Evolutionary conservation across 2,329 filamentous ascomycete genomes (phyloP), one percentile per base, ranked within the genome.

Genomic region (Beauveria medogensis): DNA sequence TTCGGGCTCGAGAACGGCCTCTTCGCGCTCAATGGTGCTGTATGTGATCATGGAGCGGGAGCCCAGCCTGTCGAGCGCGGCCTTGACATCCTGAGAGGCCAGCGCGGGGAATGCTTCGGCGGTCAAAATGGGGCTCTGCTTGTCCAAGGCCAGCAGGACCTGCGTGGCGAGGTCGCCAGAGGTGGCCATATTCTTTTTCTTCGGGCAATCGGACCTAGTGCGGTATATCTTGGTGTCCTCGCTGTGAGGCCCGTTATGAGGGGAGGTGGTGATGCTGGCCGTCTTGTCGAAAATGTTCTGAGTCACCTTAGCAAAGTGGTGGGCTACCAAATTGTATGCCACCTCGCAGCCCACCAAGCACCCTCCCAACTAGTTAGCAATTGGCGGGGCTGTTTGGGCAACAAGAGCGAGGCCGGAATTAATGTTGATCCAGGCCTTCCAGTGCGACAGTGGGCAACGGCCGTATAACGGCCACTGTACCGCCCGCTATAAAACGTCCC

Each of bases 11-110:
- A 97, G 78, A 41, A 87, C 69, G 16, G 88, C 83, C 69, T 92
- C 85, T 72, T 97, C 91, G 57, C 82, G 81, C 67, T 97, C 92
- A 63, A 91, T 82, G 52, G 90, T 88, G 68, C 95, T 86, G 75
- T 96, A 97, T 66, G 82, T 80, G 65, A 97, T 80, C 91, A 97
- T 97, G 55, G 86, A 87, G 68, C 93, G 85, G 62, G 91, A 94
- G 34, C 81, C 82, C 58, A 99, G 83, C 67, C 92, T 85, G 77
- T 97, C 94, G 65, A 97, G 82, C 34, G 91, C 90, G 65, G 90
- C 89, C 79, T 97, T 97, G 71, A 97, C 78, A 63, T 85, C 82
- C 63, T 82, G 79, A 69, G 87, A 89, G 69, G 84, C 79, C 68
- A 80, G 76, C 67, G 81, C 73, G 66, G 89, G 85, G 77, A 92